phyloP scores from a whole-genome alignment of 495 filamentous ascomycete genomes.

The Haplographium delicatum region DNA sequence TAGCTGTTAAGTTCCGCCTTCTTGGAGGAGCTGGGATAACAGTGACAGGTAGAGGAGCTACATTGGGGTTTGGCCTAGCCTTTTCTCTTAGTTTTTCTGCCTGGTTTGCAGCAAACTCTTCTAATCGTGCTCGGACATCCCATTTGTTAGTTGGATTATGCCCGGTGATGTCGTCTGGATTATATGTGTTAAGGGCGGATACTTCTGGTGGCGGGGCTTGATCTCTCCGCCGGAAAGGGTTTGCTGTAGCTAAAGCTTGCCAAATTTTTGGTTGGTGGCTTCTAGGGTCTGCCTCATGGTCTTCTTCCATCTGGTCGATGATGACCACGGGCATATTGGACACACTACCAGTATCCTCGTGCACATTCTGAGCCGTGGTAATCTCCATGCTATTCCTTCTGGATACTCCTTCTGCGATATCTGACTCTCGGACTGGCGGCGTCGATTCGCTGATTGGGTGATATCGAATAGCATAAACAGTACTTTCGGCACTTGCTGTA shows the following conservation, averaged over 20 bases:
- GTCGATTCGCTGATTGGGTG: constrained; percentile 70
- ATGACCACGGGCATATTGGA: constrained; percentile 17
- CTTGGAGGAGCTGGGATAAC: constrained; percentile 64
- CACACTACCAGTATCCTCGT: constrained; percentile 25
- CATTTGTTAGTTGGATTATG: constrained; percentile 22
- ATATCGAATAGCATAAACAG: constrained; percentile 79
- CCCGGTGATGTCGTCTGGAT: constrained; percentile 22
- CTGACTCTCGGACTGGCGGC: constrained; percentile 34
- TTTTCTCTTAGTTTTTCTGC: constrained; percentile 29
- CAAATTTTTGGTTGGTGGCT: constrained; percentile 9
- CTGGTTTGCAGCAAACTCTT: constrained; percentile 27
- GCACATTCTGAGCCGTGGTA: neutral
- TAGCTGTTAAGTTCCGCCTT: constrained; percentile 14
- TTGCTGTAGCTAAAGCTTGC: constrained; percentile 18
- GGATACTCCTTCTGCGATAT: neutral
- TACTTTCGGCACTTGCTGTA: constrained; percentile 61
- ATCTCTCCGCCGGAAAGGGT: constrained; percentile 28
- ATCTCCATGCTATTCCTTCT: constrained; percentile 13
- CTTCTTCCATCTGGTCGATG: constrained; percentile 14
- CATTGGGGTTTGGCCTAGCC: constrained; percentile 19
- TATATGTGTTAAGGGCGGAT: constrained; percentile 10
- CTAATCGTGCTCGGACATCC: constrained; percentile 11
- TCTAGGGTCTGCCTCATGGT: neutral
- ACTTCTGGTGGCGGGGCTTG: constrained; percentile 27
- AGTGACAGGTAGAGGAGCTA: constrained; percentile 49